phyloP scores from a whole-genome alignment of 2,329 filamentous ascomycete species.

The Fonsecaea pedrosoi region DNA sequence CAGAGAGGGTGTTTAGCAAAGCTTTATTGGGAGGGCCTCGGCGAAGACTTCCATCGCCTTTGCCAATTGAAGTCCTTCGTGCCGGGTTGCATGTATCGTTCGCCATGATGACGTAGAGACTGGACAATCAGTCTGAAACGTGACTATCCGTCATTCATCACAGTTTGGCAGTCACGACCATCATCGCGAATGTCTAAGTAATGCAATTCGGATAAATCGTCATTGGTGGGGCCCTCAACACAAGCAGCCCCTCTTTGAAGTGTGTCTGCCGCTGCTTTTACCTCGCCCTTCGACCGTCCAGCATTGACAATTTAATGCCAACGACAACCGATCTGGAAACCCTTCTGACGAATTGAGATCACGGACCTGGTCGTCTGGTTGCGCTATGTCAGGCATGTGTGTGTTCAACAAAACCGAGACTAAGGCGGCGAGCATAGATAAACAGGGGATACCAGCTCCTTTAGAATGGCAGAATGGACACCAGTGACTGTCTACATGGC shows the following conservation, averaged over 20 bases:
- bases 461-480: too few species aligned
- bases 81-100: background rate
- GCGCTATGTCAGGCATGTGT: background rate
- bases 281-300: background rate
- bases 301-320: background rate
- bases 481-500: too few species aligned
- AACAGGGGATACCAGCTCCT: too few species aligned
- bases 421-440: background rate
- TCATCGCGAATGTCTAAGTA: background rate
- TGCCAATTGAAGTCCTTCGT: slow-evolving; percentile 1
- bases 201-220: background rate
- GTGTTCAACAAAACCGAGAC: background rate
- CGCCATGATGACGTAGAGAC: slow-evolving; percentile 5
- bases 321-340: background rate
- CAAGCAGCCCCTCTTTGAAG: background rate
- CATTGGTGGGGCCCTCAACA: background rate
- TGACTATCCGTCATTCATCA: background rate
- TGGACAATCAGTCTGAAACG: background rate
- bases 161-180: background rate
- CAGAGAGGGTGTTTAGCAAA: background rate
- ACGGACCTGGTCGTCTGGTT: background rate
- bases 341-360: background rate
- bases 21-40: background rate
- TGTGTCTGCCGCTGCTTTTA: background rate
- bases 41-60: background rate